These are phyloP conservation scores for Dothistroma pini DNA, from an alignment of 2,329 filamentous ascomycete genomes.

Conservation along the genomic window DNA sequence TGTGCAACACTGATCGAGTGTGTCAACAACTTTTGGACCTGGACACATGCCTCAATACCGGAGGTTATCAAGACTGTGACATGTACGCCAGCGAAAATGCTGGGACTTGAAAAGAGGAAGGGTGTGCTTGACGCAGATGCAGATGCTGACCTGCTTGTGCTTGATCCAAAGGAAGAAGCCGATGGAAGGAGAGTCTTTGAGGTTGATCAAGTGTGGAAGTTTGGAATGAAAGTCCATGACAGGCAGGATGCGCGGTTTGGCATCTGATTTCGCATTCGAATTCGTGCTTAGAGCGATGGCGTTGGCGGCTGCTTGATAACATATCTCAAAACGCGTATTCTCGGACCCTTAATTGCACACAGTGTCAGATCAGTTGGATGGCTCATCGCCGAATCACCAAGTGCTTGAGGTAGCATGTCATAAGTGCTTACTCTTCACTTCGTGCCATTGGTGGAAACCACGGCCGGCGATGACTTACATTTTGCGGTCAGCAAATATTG, in stretches of 20 bases:
- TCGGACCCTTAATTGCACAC: too few relatives aligned
- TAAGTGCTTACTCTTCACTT: neutral
- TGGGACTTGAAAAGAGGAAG: conserved; percentile 64
- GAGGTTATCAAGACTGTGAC: conserved; percentile 71
- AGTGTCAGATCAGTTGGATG: too few relatives aligned
- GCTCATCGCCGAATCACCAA: too few relatives aligned
- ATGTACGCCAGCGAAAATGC: conserved; percentile 70
- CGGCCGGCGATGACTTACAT: neutral
- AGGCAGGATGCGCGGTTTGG: conserved; percentile 5
- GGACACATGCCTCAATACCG: conserved; percentile 65
- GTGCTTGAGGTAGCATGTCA: too few relatives aligned
- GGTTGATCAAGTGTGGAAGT: conserved; percentile 79
- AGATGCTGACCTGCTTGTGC: conserved; percentile 59
- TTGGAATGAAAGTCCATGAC: conserved; percentile 54
- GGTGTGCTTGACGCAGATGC: conserved; percentile 51
- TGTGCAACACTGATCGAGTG: conserved; percentile 66
- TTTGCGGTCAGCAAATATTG: neutral
- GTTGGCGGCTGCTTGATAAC: neutral
- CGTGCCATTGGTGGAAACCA: neutral
- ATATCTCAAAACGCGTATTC: too few relatives aligned
- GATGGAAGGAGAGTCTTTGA: conserved; percentile 51
- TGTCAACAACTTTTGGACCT: conserved; percentile 74
- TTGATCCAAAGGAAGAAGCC: conserved; percentile 50
- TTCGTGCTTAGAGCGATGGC: neutral
- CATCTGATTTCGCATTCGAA: neutral